phyloP scores from a whole-genome alignment of 2,329 filamentous ascomycete species.

The Aureobasidium sp. region DNA sequence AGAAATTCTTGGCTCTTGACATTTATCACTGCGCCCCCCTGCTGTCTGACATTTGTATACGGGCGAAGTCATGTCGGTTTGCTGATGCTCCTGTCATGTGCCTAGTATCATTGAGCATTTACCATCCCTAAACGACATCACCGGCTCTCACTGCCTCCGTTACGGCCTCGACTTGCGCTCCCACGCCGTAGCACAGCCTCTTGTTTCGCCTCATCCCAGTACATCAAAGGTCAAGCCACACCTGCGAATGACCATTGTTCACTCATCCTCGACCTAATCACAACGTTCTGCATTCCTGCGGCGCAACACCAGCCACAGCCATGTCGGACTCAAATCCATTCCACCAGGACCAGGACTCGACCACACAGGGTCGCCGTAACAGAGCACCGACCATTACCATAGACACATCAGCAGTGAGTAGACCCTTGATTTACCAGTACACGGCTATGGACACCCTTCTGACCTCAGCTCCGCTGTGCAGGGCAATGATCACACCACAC shows the following conservation, averaged over 20 bases:
- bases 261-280: neutral
- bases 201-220: neutral
- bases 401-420: constrained; percentile 41
- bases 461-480: constrained; percentile 1
- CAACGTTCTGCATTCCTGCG: neutral
- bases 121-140: neutral
- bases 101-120: constrained; percentile 1
- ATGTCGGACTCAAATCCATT: constrained; percentile 4
- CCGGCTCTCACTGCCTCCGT: neutral
- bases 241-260: neutral
- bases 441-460: neutral
- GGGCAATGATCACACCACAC: constrained; percentile 6
- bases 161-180: neutral
- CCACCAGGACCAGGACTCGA: neutral
- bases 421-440: constrained; percentile 20
- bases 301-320: constrained; percentile 1
- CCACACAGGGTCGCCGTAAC: constrained; percentile 8
- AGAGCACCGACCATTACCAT: constrained; percentile 45
- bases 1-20: constrained; percentile 5
- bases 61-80: constrained; percentile 1
- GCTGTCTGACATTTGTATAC: constrained; percentile 3
- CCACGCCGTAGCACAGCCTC: constrained; percentile 1
- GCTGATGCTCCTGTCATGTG: constrained; percentile 4
- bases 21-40: constrained; percentile 3
- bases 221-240: constrained; percentile 7